phyloP scores from a whole-genome alignment of 2,329 filamentous ascomycete species.

The Leptographium galeiforme region DNA sequence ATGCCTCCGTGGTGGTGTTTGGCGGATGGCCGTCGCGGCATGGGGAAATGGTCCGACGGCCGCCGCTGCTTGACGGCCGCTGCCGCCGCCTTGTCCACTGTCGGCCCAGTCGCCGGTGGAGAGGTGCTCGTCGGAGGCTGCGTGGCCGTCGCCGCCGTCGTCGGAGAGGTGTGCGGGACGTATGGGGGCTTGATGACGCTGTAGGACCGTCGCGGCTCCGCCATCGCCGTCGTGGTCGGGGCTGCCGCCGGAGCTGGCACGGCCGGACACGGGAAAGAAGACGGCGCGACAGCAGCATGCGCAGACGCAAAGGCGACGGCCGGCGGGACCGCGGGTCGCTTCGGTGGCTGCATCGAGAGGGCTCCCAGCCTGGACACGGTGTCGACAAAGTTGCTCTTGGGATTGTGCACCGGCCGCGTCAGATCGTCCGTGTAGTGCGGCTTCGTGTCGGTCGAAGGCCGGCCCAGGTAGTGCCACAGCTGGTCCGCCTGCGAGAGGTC shows the following conservation, averaged over 20 bases:
- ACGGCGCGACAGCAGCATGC: not conserved
- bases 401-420: conserved; percentile 43
- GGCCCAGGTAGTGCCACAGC: conserved; percentile 80
- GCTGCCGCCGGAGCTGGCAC: not conserved
- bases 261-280: conserved; percentile 11
- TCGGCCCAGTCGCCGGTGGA: not conserved
- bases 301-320: conserved; percentile 12
- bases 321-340: conserved; percentile 7
- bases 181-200: conserved; percentile 15
- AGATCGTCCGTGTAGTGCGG: conserved; percentile 82
- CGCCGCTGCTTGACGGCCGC: conserved; percentile 15
- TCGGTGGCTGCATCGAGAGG: conserved; percentile 2
- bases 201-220: conserved; percentile 12
- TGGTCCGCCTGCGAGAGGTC: conserved; percentile 61
- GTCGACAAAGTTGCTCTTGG: conserved; percentile 59
- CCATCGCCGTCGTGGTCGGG: not conserved
- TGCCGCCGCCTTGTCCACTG: not conserved
- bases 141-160: not conserved
- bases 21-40: conserved; percentile 6
- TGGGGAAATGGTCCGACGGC: conserved; percentile 15
- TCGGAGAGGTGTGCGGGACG: conserved; percentile 12
- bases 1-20: conserved; percentile 2
- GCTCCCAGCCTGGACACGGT: conserved; percentile 39
- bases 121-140: not conserved
- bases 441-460: conserved; percentile 75